A percentile compares a stretch with the other conserved stretches of the same genome.
These are phyloP conservation scores for Taiozyma onychis DNA, from an alignment of 1,139 yeast species.

Conservation along the genomic window DNA sequence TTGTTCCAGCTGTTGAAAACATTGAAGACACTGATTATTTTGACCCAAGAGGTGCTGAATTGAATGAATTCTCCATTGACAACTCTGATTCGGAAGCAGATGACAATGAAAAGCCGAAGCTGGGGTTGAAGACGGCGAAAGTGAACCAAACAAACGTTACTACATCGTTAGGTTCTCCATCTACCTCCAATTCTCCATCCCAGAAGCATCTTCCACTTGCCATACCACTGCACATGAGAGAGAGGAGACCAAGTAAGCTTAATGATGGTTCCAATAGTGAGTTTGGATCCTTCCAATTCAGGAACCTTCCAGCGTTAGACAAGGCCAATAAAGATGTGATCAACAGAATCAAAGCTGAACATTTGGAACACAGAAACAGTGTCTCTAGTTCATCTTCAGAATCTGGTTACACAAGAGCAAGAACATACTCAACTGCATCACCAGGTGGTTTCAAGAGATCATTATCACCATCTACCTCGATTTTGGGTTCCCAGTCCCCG, in stretches of 20 bases:
- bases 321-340: constrained; percentile 93
- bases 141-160: constrained; percentile 9
- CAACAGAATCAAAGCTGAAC: constrained; percentile 79
- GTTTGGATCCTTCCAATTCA: constrained; percentile 89
- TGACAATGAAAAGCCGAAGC: neutral
- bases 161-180: constrained; percentile 17
- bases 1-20: constrained; percentile 72
- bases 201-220: constrained; percentile 38
- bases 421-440: constrained; percentile 25
- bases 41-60: constrained; percentile 82
- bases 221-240: constrained; percentile 52
- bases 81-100: constrained; percentile 32
- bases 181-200: constrained; percentile 25
- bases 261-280: constrained; percentile 64
- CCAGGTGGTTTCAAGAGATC: constrained; percentile 22
- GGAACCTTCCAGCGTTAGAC: constrained; percentile 85
- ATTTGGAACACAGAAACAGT: constrained; percentile 33
- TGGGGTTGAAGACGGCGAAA: neutral
- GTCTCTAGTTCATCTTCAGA: constrained; percentile 31
- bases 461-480: constrained; percentile 29
- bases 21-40: constrained; percentile 92
- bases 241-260: constrained; percentile 59
- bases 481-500: constrained; percentile 20
- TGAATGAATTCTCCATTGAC: constrained; percentile 56
- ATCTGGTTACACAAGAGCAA: constrained; percentile 22